phyloP scores from a whole-genome alignment of 805 yeast genomes.

The Pichia californica region DNA sequence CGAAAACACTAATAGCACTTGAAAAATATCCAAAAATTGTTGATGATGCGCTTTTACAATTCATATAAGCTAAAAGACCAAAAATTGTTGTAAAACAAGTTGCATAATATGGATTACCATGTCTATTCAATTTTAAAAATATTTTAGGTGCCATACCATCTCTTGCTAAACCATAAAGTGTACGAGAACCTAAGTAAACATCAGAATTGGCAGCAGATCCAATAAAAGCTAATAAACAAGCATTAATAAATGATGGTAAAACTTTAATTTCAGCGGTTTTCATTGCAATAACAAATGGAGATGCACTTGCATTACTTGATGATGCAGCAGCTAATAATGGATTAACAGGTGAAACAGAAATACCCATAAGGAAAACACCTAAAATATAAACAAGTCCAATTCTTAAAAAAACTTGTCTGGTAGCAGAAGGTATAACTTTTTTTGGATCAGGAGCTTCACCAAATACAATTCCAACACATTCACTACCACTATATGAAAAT shows the following conservation, averaged over 20 bases:
- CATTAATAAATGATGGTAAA: conserved; percentile 58
- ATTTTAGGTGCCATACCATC: conserved; percentile 55
- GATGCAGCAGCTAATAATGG: conserved; percentile 38
- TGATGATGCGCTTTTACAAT: conserved; percentile 4
- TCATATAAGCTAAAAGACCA: conserved; percentile 16
- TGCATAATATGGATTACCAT: conserved; percentile 50
- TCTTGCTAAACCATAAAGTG: conserved; percentile 52
- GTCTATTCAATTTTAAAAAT: conserved; percentile 56
- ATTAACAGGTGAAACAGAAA: conserved; percentile 46
- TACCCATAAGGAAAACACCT: conserved; percentile 42
- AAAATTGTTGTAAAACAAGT: conserved; percentile 11
- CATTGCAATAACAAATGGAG: conserved; percentile 67
- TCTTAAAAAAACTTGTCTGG: conserved; percentile 49
- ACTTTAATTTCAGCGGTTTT: conserved; percentile 46
- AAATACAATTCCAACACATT: conserved; percentile 41
- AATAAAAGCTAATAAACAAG: conserved; percentile 56
- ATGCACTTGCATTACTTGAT: conserved; percentile 45
- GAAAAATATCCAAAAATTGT: conserved; percentile 17
- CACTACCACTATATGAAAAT: conserved; percentile 44
- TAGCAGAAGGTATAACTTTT: conserved; percentile 42
- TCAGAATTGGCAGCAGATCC: conserved; percentile 64
- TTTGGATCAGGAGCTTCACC: conserved; percentile 44
- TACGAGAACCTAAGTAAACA: conserved; percentile 57
- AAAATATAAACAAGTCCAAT: conserved; percentile 44
- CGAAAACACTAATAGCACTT: conserved; percentile 16